Evolutionary conservation across 352 stramenopile species (phyloP).

Genomic region (Plasmopara muralis): DNA sequence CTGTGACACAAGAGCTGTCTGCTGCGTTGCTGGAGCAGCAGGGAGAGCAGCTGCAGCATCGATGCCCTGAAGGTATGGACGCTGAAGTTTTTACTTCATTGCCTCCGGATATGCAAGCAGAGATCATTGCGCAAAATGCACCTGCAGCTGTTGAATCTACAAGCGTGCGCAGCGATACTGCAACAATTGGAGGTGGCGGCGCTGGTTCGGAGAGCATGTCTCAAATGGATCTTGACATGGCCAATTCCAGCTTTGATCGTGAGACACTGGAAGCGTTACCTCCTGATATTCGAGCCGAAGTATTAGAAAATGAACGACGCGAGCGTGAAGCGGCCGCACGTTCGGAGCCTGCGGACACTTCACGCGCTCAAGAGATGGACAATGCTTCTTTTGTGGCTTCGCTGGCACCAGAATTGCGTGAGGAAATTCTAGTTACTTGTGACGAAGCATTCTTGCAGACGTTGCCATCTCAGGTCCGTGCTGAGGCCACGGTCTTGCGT

Average conservation of each 20-base stretch:
- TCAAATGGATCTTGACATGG: slow-evolving; percentile 79
- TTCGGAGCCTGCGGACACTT: slow-evolving; percentile 82
- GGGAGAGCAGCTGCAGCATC: slow-evolving; percentile 22
- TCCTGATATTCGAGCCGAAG: slow-evolving; percentile 94
- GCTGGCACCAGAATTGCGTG: slow-evolving; percentile 89
- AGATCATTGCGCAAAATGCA: slow-evolving; percentile 86
- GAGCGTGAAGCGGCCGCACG: slow-evolving; percentile 79
- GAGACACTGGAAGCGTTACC: slow-evolving; percentile 95
- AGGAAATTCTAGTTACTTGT: slow-evolving; percentile 96
- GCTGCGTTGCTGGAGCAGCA: slow-evolving; percentile 16
- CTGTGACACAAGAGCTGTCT: slow-evolving; percentile 18
- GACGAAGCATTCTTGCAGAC: slow-evolving; percentile 94
- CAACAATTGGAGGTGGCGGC: slow-evolving; percentile 21
- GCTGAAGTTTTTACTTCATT: slow-evolving; percentile 95
- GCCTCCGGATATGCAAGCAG: slow-evolving; percentile 94
- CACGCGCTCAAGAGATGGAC: slow-evolving; percentile 97
- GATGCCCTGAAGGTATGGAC: slow-evolving; percentile 94
- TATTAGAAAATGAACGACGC: slow-evolving; percentile 94
- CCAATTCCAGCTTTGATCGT: slow-evolving; percentile 89
- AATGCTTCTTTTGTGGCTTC: slow-evolving; percentile 97
- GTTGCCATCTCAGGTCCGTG: slow-evolving; percentile 89
- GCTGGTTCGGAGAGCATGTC: slow-evolving; percentile 57
- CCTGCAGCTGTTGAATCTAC: slow-evolving; percentile 25
- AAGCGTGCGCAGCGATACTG: slow-evolving; percentile 26
- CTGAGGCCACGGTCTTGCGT: slow-evolving; percentile 93